A percentile compares a stretch with the other conserved stretches of the same genome.
Conservation (phyloP, 371 early-diverging fungal species). For the Mortierella sp. region DNA sequence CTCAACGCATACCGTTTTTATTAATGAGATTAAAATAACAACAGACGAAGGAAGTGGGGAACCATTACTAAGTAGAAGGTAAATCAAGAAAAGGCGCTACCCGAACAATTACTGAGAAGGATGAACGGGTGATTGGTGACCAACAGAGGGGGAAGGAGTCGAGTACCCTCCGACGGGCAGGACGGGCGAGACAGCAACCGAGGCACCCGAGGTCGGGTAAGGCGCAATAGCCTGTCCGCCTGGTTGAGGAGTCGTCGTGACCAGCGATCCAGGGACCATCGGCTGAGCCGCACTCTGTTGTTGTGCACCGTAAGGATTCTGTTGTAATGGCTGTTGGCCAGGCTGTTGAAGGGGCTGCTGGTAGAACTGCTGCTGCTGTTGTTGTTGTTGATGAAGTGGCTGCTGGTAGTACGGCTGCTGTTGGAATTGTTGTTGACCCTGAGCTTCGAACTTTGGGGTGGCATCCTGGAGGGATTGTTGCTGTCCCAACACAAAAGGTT, state of each 20-base stretch:
- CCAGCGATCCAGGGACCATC: conserved; percentile 23
- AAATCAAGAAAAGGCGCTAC: neutral
- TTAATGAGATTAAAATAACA: too few species aligned
- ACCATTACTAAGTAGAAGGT: neutral
- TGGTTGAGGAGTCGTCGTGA: conserved; percentile 41
- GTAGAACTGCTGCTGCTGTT: conserved; percentile 16
- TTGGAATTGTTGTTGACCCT: neutral
- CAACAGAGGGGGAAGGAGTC: conserved; percentile 3
- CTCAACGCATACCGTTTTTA: too few species aligned
- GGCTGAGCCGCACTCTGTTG: neutral
- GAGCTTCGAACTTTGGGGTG: neutral
- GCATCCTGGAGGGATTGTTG: neutral
- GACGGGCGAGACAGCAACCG: conserved; percentile 40
- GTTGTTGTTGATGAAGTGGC: conserved; percentile 1
- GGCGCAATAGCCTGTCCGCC: conserved; percentile 35
- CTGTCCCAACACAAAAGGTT: neutral
- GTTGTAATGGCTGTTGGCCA: neutral
- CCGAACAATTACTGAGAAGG: neutral
- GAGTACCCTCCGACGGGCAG: conserved; percentile 28
- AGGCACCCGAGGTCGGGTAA: conserved; percentile 26
- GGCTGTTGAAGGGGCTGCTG: conserved; percentile 17
- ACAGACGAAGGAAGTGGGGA: neutral
- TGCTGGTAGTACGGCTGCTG: conserved; percentile 5
- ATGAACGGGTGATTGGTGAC: neutral
- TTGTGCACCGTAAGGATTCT: neutral